Evolutionary conservation across 768 basidiomycete genomes (phyloP).

Genomic region (Sarcodon aspratus): DNA sequence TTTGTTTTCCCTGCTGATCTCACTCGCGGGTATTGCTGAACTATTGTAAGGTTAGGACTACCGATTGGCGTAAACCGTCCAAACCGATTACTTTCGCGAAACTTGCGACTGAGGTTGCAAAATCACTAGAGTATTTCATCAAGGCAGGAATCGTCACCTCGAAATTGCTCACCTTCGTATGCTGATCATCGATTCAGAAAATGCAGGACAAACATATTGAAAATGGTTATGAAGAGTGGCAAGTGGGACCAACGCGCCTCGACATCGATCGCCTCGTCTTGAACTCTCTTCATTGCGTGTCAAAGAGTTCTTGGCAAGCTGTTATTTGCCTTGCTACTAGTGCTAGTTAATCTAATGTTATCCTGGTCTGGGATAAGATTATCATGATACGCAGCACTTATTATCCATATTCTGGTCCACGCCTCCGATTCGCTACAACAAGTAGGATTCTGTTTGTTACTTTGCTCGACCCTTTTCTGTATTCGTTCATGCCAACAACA

Average conservation of each 20-base stretch:
- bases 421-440: too few species aligned
- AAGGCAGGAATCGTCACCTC: constrained; percentile 14
- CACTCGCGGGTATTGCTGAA: not conserved
- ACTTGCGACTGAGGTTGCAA: constrained; percentile 70
- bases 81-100: constrained; percentile 68
- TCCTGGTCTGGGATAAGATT: too few species aligned
- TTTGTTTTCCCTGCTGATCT: not conserved
- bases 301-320: not conserved
- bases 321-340: not conserved
- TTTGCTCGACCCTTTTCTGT: too few species aligned
- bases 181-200: not conserved
- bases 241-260: not conserved
- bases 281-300: not conserved
- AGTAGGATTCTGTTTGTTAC: too few species aligned
- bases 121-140: constrained; percentile 62
- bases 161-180: not conserved
- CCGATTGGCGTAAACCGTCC: constrained; percentile 69
- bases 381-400: too few species aligned
- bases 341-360: too few species aligned
- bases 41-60: constrained; percentile 45
- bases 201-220: not conserved
- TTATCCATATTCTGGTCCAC: too few species aligned
- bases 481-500: too few species aligned
- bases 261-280: not conserved
- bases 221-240: not conserved